Percentiles rank a stretch among this genome's conserved stretches.
These are phyloP conservation scores for Bacidia gigantensis DNA, from an alignment of 495 filamentous ascomycete species.

Conservation along the genomic window DNA sequence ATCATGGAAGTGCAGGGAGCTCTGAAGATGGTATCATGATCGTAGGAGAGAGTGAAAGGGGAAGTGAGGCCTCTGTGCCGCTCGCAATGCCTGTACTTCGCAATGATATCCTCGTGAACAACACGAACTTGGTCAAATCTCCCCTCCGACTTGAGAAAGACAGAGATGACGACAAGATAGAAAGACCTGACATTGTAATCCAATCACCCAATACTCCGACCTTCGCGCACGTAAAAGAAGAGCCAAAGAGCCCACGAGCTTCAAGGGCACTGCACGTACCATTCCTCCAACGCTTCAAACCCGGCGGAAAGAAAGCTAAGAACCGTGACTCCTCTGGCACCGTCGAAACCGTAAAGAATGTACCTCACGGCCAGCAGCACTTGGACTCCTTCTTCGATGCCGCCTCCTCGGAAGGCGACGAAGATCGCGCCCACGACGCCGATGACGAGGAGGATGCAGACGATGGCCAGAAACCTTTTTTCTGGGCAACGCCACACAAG, in stretches of 20 bases:
- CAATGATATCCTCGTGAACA: neutral
- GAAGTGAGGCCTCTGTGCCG: neutral
- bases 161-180: neutral
- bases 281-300: conserved; percentile 12
- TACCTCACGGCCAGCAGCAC: neutral
- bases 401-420: conserved; percentile 6
- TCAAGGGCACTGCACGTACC: conserved; percentile 8
- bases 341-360: neutral
- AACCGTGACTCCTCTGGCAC: neutral
- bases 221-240: neutral
- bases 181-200: neutral
- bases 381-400: conserved; percentile 10
- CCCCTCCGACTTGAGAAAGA: neutral
- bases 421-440: neutral
- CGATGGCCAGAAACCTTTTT: neutral
- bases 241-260: conserved; percentile 5
- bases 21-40: conserved; percentile 3
- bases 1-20: neutral
- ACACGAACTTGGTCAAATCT: neutral
- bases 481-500: conserved; percentile 1
- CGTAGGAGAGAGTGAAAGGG: conserved; percentile 3
- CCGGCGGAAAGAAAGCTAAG: neutral
- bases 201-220: conserved; percentile 5
- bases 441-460: conserved; percentile 3
- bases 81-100: neutral